Evolutionary conservation across 1,284 basidiomycete species (phyloP).

Genomic region (Ceratobasidium sp.): DNA sequence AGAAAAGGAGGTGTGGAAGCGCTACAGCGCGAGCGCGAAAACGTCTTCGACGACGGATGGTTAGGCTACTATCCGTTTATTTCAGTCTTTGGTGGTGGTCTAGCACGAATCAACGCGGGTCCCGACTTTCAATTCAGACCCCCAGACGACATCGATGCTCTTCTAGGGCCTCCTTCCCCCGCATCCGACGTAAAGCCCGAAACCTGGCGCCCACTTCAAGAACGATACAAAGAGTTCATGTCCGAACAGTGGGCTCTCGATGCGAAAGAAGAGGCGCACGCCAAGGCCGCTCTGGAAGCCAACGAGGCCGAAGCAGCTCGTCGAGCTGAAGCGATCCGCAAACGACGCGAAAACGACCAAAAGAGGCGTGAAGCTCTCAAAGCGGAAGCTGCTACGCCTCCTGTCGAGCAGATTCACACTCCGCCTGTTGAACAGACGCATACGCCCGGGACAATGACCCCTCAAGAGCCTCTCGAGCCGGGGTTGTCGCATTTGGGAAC

Average conservation of each 20-base stretch:
- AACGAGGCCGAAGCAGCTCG: constrained; percentile 25
- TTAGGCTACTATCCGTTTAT: constrained; percentile 96
- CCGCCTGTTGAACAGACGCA: too few relatives aligned
- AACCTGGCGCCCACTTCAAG: constrained; percentile 78
- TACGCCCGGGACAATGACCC: constrained; percentile 24
- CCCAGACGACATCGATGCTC: constrained; percentile 72
- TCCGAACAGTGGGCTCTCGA: constrained; percentile 78
- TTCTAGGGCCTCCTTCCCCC: constrained; percentile 49
- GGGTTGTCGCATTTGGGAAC: constrained; percentile 27
- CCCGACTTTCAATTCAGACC: constrained; percentile 85
- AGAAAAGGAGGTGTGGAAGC: constrained; percentile 58
- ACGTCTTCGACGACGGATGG: constrained; percentile 91
- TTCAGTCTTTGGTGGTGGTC: constrained; percentile 90
- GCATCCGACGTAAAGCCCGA: constrained; percentile 35
- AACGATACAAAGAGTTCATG: constrained; percentile 81
- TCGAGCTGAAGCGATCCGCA: constrained; percentile 4
- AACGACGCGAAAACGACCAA: constrained; percentile 21
- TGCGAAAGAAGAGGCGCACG: constrained; percentile 68
- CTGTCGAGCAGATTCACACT: too few relatives aligned
- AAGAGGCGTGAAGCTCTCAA: constrained; percentile 18
- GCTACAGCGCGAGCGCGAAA: constrained; percentile 76
- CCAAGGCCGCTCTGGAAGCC: constrained; percentile 49
- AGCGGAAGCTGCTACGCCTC: constrained; percentile 23
- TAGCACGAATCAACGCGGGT: constrained; percentile 85
- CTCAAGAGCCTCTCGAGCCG: constrained; percentile 7